These are phyloP conservation scores for Lippia alba DNA, from an alignment of 305 asterid species.

Conservation along the genomic window DNA sequence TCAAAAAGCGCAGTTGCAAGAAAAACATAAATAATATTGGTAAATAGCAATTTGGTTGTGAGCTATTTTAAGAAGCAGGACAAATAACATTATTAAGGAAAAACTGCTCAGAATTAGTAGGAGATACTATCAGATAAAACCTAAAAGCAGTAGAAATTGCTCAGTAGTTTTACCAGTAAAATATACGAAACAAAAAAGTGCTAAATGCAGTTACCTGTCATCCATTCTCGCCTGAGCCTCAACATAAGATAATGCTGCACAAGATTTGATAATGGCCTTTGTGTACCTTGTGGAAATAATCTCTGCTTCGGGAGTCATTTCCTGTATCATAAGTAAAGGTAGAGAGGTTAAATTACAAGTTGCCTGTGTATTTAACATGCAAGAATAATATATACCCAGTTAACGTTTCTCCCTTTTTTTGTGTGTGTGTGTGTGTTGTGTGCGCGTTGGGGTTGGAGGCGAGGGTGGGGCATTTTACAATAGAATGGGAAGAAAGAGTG, in stretches of 20 bases:
- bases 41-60: conserved; percentile 10
- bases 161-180: conserved; percentile 9
- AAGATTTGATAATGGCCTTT: conserved; percentile 87
- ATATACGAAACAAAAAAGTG: conserved; percentile 9
- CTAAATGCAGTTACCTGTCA: conserved; percentile 68
- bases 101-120: conserved; percentile 10
- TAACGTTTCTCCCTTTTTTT: background rate
- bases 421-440: background rate
- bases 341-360: conserved; percentile 28
- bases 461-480: background rate
- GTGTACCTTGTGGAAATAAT: conserved; percentile 83
- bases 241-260: conserved; percentile 94
- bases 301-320: conserved; percentile 95
- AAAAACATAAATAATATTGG: background rate
- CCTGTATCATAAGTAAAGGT: conserved; percentile 53
- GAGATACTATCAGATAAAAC: conserved; percentile 9
- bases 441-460: background rate
- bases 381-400: conserved; percentile 17
- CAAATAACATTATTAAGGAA: conserved; percentile 21
- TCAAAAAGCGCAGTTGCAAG: conserved; percentile 25
- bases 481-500: background rate
- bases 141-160: conserved; percentile 15
- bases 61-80: conserved; percentile 16
- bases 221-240: conserved; percentile 99
- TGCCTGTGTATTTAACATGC: background rate